Evolutionary conservation across 768 basidiomycete species (phyloP).

Genomic region (Crucibulum laeve): DNA sequence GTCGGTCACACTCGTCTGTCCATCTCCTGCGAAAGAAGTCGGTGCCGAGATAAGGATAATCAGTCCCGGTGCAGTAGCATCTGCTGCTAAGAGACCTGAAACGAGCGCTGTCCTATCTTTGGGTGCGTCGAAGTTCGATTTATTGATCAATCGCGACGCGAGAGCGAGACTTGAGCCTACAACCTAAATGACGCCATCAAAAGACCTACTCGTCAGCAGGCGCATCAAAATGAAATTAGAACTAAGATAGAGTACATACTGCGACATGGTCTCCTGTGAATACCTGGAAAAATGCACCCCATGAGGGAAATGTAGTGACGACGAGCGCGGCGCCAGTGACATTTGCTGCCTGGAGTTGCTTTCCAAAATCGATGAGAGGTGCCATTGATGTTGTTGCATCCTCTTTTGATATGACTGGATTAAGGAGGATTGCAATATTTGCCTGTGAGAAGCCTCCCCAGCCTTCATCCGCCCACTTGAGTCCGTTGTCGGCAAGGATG

Average conservation of each 20-base stretch:
- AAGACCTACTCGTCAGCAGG: not conserved
- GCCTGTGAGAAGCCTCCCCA: slow-evolving; percentile 42
- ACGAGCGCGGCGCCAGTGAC: slow-evolving; percentile 20
- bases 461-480: slow-evolving; percentile 39
- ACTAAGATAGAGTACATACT: slow-evolving; percentile 18
- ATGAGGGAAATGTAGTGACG: slow-evolving; percentile 37
- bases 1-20: slow-evolving; percentile 37
- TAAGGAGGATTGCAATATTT: slow-evolving; percentile 37
- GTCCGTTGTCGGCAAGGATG: slow-evolving; percentile 30
- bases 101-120: slow-evolving; percentile 24
- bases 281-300: slow-evolving; percentile 31
- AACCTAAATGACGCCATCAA: slow-evolving; percentile 24
- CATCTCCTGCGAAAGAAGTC: slow-evolving; percentile 24
- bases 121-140: slow-evolving; percentile 30
- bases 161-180: slow-evolving; percentile 35
- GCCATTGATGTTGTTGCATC: slow-evolving; percentile 36
- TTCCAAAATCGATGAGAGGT: slow-evolving; percentile 33
- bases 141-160: slow-evolving; percentile 39
- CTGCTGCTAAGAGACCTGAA: slow-evolving; percentile 28
- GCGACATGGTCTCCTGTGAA: slow-evolving; percentile 34
- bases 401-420: slow-evolving; percentile 30
- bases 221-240: slow-evolving; percentile 1
- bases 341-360: slow-evolving; percentile 16
- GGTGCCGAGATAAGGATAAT: slow-evolving; percentile 39
- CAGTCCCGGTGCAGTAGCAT: slow-evolving; percentile 31